A percentile compares a stretch with the other conserved stretches of the same genome.
Conservation (phyloP, 2,329 filamentous ascomycete genomes). For the Dactylellina cionopaga region DNA sequence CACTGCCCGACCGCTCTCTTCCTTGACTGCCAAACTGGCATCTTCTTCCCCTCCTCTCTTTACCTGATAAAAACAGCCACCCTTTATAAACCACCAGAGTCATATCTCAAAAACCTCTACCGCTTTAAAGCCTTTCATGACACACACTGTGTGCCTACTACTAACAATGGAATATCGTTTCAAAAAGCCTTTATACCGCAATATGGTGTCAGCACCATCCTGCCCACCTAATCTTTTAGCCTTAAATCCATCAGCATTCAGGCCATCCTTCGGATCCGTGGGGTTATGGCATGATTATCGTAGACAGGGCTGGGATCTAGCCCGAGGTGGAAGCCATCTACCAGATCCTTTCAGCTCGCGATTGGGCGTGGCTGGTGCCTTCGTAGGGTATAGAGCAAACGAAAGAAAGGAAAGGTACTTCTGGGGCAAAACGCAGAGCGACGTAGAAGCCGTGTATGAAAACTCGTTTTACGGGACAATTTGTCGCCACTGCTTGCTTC, state of each 20-base stretch:
- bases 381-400: too few relatives aligned
- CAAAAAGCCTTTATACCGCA: conserved; percentile 23
- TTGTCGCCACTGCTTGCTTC: conserved; percentile 22
- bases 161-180: too few relatives aligned
- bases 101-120: not conserved
- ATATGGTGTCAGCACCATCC: conserved; percentile 36
- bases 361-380: too few relatives aligned
- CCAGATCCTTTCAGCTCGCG: too few relatives aligned
- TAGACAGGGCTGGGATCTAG: not conserved
- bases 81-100: not conserved
- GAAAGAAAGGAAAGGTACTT: too few relatives aligned
- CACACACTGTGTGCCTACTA: too few relatives aligned
- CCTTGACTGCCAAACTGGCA: conserved; percentile 23
- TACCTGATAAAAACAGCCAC: conserved; percentile 10
- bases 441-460: too few relatives aligned
- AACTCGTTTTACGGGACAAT: conserved; percentile 19
- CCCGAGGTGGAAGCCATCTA: too few relatives aligned
- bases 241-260: not conserved
- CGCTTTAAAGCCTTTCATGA: too few relatives aligned
- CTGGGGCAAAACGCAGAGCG: too few relatives aligned
- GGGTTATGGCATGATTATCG: conserved; percentile 4
- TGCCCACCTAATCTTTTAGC: conserved; percentile 6
- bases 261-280: not conserved
- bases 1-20: conserved; percentile 19
- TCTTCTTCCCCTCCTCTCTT: conserved; percentile 23